These are phyloP conservation scores for Talaromyces sp. DNA, from an alignment of 2,329 filamentous ascomycete species.

Conservation along the genomic window DNA sequence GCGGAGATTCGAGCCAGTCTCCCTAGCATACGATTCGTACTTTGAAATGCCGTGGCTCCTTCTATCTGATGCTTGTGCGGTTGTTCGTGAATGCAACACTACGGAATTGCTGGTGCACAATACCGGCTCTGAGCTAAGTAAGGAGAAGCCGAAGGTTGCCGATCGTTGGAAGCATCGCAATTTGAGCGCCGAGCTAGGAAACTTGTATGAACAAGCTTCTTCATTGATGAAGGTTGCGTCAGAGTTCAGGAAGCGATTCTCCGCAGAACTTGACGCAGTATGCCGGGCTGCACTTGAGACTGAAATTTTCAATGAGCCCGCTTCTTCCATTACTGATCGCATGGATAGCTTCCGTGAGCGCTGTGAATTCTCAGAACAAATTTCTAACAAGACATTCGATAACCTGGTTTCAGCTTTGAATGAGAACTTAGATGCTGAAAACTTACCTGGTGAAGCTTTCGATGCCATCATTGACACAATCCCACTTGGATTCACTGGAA, in stretches of 20 bases:
- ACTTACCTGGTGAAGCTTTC: constrained; percentile 55
- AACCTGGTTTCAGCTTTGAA: constrained; percentile 71
- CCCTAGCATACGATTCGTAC: constrained; percentile 72
- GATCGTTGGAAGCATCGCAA: constrained; percentile 50
- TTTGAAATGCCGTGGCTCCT: constrained; percentile 80
- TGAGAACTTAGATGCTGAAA: constrained; percentile 58
- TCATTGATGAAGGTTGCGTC: constrained; percentile 70
- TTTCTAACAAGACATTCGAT: constrained; percentile 79
- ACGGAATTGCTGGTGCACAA: constrained; percentile 79
- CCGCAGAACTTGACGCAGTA: constrained; percentile 68
- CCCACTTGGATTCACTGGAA: constrained; percentile 43
- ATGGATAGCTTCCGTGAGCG: constrained; percentile 79
- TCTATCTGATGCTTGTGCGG: constrained; percentile 77
- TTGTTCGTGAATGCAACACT: constrained; percentile 76
- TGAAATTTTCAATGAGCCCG: constrained; percentile 74
- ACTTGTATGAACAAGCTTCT: constrained; percentile 58
- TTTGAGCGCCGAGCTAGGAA: constrained; percentile 51
- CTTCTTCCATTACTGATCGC: constrained; percentile 69
- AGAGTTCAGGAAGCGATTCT: constrained; percentile 70
- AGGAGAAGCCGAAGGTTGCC: constrained; percentile 42
- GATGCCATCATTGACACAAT: constrained; percentile 55
- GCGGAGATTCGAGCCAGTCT: constrained; percentile 78
- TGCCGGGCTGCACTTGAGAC: constrained; percentile 68
- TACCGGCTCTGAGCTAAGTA: constrained; percentile 42
- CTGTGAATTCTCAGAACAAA: constrained; percentile 74